Percentiles rank a stretch among this genome's conserved stretches.
These are phyloP conservation scores for Actinomortierella wolfii DNA, from an alignment of 371 early-diverging fungal species.

Conservation along the genomic window DNA sequence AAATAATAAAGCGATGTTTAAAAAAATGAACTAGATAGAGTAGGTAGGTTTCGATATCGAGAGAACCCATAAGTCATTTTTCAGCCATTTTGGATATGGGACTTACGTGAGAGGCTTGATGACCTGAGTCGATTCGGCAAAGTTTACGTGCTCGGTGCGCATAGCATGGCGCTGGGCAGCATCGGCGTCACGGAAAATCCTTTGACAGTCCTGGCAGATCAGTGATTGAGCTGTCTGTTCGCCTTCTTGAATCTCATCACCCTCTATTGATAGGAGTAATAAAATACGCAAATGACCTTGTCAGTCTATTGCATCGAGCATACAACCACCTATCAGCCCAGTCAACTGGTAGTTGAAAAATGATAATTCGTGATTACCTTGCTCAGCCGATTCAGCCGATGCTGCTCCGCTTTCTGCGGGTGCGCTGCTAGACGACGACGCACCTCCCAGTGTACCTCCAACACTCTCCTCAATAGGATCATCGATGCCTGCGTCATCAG, in stretches of 20 bases:
- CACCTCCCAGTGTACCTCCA: constrained; percentile 41
- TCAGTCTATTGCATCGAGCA: neutral
- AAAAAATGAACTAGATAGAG: no score
- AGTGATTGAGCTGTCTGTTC: constrained; percentile 78
- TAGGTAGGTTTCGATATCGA: no score
- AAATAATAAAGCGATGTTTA: no score
- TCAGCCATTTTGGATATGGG: neutral
- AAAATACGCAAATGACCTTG: neutral
- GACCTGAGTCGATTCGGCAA: constrained; percentile 82
- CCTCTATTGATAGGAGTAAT: constrained; percentile 32
- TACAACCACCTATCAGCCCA: neutral
- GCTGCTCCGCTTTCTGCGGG: constrained; percentile 13
- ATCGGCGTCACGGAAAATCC: constrained; percentile 77
- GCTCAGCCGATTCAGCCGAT: constrained; percentile 35
- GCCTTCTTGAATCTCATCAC: constrained; percentile 69
- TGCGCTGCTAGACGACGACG: constrained; percentile 25
- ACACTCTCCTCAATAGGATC: constrained; percentile 48
- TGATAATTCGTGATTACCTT: constrained; percentile 24
- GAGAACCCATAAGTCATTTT: neutral
- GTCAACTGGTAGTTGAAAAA: neutral
- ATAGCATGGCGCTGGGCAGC: constrained; percentile 86
- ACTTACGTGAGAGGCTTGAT: constrained; percentile 78
- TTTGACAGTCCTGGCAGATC: constrained; percentile 87
- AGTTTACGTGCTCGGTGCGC: constrained; percentile 83
- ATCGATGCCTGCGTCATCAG: constrained; percentile 74